These are phyloP conservation scores for Clausena lansium DNA, from an alignment of 345 rosid genomes.

Conservation along the genomic window DNA sequence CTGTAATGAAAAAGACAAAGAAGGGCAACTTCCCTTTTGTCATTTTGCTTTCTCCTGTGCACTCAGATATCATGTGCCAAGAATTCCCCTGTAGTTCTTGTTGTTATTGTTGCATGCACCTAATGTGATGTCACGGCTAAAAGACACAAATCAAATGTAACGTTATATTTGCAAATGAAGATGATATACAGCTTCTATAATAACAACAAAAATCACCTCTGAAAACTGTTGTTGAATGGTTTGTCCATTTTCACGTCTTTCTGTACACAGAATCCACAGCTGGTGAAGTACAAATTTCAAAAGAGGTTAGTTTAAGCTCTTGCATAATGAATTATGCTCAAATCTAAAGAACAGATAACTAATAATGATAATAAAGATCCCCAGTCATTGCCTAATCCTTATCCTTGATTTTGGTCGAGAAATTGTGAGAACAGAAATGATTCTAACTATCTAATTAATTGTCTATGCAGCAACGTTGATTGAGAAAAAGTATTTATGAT, in stretches of 20 bases:
- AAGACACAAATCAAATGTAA: not conserved
- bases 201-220: not conserved
- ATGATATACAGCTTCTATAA: not conserved
- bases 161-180: not conserved
- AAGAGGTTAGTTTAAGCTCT: not conserved
- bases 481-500: not conserved
- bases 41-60: not conserved
- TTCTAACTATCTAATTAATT: not conserved
- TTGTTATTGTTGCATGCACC: not conserved
- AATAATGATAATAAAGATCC: no score
- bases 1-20: not conserved
- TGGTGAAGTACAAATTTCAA: not conserved
- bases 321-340: not conserved
- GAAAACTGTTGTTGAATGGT: not conserved
- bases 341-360: not conserved
- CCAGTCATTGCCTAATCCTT: not conserved
- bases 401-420: not conserved
- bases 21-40: constrained; percentile 1
- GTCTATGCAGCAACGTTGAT: not conserved
- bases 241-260: not conserved
- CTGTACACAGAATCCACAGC: not conserved
- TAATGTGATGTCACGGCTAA: constrained; percentile 1
- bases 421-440: not conserved
- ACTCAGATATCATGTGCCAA: not conserved
- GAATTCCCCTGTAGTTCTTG: constrained; percentile 5